phyloP scores from a whole-genome alignment of 2,329 filamentous ascomycete genomes.

The Scedosporium dehoogii region DNA sequence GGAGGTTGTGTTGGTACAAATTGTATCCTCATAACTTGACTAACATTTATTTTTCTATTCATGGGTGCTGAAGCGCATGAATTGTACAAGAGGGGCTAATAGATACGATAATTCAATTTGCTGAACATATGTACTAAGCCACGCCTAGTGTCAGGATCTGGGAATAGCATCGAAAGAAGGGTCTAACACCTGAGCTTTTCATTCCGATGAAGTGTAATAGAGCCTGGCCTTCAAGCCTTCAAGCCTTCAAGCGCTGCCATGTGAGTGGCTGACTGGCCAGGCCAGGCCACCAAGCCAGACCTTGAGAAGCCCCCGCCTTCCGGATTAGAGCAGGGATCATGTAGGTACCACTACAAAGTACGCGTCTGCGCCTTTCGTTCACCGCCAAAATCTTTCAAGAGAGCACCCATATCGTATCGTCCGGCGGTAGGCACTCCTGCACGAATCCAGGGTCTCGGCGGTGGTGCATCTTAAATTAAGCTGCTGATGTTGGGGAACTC shows the following conservation, averaged over 20 bases:
- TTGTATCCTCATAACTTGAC: not conserved
- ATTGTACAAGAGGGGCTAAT: not conserved
- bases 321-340: not conserved
- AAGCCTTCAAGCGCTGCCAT: not conserved
- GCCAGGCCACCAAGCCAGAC: not conserved
- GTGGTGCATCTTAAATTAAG: too few relatives aligned
- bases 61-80: not conserved
- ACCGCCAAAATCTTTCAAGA: not conserved
- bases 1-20: not conserved
- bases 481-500: not conserved
- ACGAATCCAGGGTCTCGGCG: too few relatives aligned
- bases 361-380: not conserved
- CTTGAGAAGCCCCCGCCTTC: not conserved
- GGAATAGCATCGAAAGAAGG: too few relatives aligned
- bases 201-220: not conserved
- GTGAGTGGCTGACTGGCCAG: not conserved
- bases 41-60: not conserved
- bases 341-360: not conserved
- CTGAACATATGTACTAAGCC: too few relatives aligned
- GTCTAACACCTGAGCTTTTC: too few relatives aligned
- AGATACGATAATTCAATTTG: too few relatives aligned
- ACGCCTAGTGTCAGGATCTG: too few relatives aligned
- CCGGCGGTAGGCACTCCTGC: not conserved
- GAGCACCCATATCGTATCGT: not conserved
- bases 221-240: not conserved